Conservation (phyloP, 2,329 filamentous ascomycete species). For the Orbilia blumenaviensis region DNA sequence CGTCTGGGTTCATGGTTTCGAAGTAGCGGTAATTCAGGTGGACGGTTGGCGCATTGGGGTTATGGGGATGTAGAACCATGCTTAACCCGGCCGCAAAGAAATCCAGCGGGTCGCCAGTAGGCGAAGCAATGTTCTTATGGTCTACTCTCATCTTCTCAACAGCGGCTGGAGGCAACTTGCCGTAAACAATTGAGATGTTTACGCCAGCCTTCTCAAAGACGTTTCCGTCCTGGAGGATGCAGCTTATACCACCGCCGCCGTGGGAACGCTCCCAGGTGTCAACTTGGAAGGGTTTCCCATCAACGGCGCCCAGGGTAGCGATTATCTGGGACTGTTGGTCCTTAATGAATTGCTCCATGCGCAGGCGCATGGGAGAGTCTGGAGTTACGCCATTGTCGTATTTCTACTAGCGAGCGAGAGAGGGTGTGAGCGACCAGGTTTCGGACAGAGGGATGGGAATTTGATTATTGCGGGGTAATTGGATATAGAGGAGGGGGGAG, state of each 20-base stretch:
- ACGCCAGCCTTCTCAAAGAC: conserved; percentile 98
- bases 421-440: conserved; percentile 51
- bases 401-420: conserved; percentile 66
- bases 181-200: conserved; percentile 94
- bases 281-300: conserved; percentile 80
- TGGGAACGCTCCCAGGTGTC: conserved; percentile 83
- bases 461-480: conserved; percentile 58
- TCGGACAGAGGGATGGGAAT: neutral
- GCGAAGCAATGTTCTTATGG: conserved; percentile 85
- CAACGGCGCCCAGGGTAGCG: conserved; percentile 79
- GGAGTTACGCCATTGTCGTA: conserved; percentile 77
- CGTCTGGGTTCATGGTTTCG: conserved; percentile 87
- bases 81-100: conserved; percentile 96
- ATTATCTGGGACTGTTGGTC: conserved; percentile 91
- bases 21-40: conserved; percentile 99
- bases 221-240: conserved; percentile 93
- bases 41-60: conserved; percentile 96
- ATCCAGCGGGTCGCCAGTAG: conserved; percentile 80
- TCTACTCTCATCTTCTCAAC: conserved; percentile 94
- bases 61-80: conserved; percentile 89
- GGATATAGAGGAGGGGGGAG: conserved; percentile 12
- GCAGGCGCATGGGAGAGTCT: conserved; percentile 91
- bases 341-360: conserved; percentile 97
- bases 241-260: conserved; percentile 92
- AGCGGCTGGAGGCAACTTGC: conserved; percentile 82